A percentile compares a stretch with the other conserved stretches of the same genome.
Evolutionary conservation across 805 yeast genomes (phyloP).

Genomic region (Hanseniaspora hatyaiensis): DNA sequence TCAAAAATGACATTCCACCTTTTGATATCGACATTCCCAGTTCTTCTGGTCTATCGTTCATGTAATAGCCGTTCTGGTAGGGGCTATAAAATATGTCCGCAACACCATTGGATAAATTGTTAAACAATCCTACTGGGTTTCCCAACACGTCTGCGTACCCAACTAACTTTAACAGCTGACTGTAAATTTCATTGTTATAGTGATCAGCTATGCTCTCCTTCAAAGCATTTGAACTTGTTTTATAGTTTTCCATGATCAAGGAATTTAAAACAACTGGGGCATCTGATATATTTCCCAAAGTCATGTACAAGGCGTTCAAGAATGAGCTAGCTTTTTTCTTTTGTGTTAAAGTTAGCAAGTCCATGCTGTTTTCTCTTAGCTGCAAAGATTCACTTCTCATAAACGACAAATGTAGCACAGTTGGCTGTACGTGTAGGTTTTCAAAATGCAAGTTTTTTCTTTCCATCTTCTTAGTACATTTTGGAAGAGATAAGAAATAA

Average conservation of each 20-base stretch:
- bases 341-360: slow-evolving; percentile 14
- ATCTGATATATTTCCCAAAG: slow-evolving; percentile 91
- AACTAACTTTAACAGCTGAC: slow-evolving; percentile 79
- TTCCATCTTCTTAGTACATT: slow-evolving; percentile 26
- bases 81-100: slow-evolving; percentile 96
- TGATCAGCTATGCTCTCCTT: slow-evolving; percentile 64
- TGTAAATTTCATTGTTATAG: slow-evolving; percentile 82
- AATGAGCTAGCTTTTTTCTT: slow-evolving; percentile 42
- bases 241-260: slow-evolving; percentile 71
- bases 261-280: slow-evolving; percentile 90
- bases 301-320: slow-evolving; percentile 83
- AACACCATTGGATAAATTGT: slow-evolving; percentile 85
- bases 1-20: slow-evolving; percentile 87
- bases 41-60: slow-evolving; percentile 93
- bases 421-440: slow-evolving; percentile 82
- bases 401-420: slow-evolving; percentile 77
- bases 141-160: slow-evolving; percentile 97
- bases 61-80: slow-evolving; percentile 73
- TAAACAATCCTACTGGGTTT: slow-evolving; percentile 93
- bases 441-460: slow-evolving; percentile 81
- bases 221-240: slow-evolving; percentile 72
- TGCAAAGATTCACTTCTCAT: slow-evolving; percentile 57
- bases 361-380: slow-evolving; percentile 11
- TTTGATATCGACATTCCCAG: slow-evolving; percentile 90
- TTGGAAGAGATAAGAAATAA: slow-evolving; percentile 45